Conservation (phyloP, 371 early-diverging fungal genomes). For the Paraphysoderma sedebokerense region DNA sequence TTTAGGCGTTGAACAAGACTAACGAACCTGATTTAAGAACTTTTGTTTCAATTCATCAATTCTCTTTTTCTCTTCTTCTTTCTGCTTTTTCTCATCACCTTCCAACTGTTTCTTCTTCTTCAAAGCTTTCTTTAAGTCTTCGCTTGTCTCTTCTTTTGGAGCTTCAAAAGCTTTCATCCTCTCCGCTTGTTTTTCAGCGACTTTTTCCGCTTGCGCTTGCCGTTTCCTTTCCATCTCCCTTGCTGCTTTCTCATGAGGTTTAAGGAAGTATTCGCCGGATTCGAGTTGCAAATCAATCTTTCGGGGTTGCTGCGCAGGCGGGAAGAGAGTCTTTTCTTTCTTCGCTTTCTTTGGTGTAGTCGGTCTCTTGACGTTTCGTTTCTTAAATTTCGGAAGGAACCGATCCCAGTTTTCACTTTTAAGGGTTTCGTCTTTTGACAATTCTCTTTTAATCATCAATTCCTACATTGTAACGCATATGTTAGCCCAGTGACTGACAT, state of each 20-base stretch:
- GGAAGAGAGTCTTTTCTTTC: slow-evolving; percentile 67
- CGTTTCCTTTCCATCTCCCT: slow-evolving; percentile 42
- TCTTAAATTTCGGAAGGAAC: slow-evolving; percentile 94
- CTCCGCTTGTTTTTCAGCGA: slow-evolving; percentile 34
- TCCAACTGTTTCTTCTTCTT: background rate
- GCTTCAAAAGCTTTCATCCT: slow-evolving; percentile 54
- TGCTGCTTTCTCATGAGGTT: slow-evolving; percentile 38
- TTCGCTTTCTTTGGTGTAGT: slow-evolving; percentile 41
- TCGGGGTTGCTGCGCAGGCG: slow-evolving; percentile 68
- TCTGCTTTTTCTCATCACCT: background rate
- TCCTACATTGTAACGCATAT: slow-evolving; percentile 20
- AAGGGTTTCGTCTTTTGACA: slow-evolving; percentile 90
- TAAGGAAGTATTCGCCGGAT: slow-evolving; percentile 90
- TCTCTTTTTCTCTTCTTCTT: background rate
- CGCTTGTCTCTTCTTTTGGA: slow-evolving; percentile 35
- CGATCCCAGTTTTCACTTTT: slow-evolving; percentile 96
- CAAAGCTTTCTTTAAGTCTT: slow-evolving; percentile 10
- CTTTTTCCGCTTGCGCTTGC: slow-evolving; percentile 38
- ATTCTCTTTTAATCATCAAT: slow-evolving; percentile 96
- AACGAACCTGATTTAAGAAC: background rate
- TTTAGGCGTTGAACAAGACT: too few species aligned
- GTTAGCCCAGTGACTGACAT: background rate
- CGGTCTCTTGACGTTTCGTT: slow-evolving; percentile 49
- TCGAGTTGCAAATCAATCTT: slow-evolving; percentile 89
- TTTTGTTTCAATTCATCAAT: background rate